Base-by-base conservation (phyloP, 2,329 filamentous ascomycete species). In the Penicillium italicum region DNA sequence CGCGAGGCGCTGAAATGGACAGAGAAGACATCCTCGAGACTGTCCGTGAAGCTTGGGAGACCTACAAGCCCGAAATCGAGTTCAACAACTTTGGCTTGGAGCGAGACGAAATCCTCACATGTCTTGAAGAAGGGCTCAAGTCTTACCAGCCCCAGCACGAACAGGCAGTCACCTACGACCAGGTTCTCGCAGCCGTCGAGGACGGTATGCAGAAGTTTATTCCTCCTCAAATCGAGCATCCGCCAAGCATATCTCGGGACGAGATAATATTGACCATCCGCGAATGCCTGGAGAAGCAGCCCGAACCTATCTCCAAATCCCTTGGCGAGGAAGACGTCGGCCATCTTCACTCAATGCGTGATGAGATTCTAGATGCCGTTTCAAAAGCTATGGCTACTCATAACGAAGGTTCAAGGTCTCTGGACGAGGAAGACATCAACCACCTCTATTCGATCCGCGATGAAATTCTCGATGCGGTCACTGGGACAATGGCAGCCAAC, bases 51-150 rank as follows among this genome's bases (percentile, higher is more conserved):
- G 93, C 92, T 1, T 96, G 91, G 85, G 93, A 97, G 69, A 90
- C 86, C 51, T 96, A 96, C 75, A 96, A 96, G 74, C 93, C 93
- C 1, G 91, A 97, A 65, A 91, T 96, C 48, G 88, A 96, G 64
- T 82, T 96, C 5, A 88, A 96, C 65, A 91, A 96, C 66, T 89
- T 95, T 59, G 93, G 92, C 2, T 79, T 97, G 1, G 93, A 96
- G 71, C 84, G 91, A 5, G 91, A 97, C 12, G 93, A 97, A 68
- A 89, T 97, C 45, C 79, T 97, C 14, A 85, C 88, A 37, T 96
- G 91, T 62, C 80, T 97, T 26, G 86, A 89, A 63, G 88, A 97
- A 75, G 93, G 93, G 0, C 81, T 97, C 0, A 85, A 89, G 62
- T 85, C 91, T 44, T 91, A 94, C 68, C 77, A 74, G 57, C 78